These are phyloP conservation scores for Maudiozyma turicensis DNA, from an alignment of 805 yeast genomes.

Conservation along the genomic window DNA sequence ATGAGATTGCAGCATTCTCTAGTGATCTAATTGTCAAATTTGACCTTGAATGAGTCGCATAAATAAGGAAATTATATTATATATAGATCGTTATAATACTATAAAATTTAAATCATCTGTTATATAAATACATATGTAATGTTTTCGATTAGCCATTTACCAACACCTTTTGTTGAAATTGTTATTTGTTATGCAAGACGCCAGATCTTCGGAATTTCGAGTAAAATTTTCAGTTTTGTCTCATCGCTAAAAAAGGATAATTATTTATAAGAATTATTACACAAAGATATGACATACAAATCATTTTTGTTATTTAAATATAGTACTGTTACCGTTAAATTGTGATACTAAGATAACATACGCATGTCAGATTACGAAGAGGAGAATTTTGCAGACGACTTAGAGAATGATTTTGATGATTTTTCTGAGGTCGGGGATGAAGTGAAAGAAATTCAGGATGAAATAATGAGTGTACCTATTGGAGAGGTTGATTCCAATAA, in stretches of 20 bases:
- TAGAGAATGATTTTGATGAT: slow-evolving; percentile 26
- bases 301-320: too few species aligned
- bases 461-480: not conserved
- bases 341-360: not conserved
- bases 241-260: too few species aligned
- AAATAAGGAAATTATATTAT: too few species aligned
- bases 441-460: not conserved
- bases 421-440: slow-evolving; percentile 1
- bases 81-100: too few species aligned
- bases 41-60: slow-evolving; percentile 16
- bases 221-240: too few species aligned
- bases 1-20: slow-evolving; percentile 61
- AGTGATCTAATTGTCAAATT: slow-evolving; percentile 50
- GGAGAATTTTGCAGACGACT: slow-evolving; percentile 23
- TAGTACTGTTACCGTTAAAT: too few species aligned
- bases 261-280: too few species aligned
- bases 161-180: too few species aligned
- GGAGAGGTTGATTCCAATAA: not conserved
- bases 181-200: too few species aligned
- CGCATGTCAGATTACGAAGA: slow-evolving; percentile 6
- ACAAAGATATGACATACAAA: too few species aligned
- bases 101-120: too few species aligned
- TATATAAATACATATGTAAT: not conserved
- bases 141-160: not conserved
- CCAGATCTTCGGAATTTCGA: too few species aligned